A percentile compares a stretch with the other conserved stretches of the same genome.
Conservation (phyloP, 2,329 filamentous ascomycete genomes). For the Talaromyces sp. region DNA sequence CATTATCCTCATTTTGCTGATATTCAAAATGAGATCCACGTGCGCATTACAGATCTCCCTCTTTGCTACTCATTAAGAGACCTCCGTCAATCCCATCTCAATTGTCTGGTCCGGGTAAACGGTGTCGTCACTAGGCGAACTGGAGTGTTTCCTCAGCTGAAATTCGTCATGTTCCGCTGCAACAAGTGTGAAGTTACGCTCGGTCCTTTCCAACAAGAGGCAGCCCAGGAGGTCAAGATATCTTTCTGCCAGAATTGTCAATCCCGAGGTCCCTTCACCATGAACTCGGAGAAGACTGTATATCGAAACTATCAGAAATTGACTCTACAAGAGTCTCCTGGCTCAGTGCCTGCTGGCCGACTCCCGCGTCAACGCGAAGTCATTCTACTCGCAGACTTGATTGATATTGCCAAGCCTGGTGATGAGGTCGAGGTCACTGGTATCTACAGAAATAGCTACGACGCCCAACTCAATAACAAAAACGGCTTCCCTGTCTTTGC, state of each 20-base stretch:
- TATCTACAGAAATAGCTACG: slow-evolving; percentile 97
- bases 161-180: slow-evolving; percentile 98
- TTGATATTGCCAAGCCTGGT: slow-evolving; percentile 92
- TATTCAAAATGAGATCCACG: slow-evolving; percentile 96
- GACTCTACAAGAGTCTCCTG: slow-evolving; percentile 93
- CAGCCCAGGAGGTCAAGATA: slow-evolving; percentile 92
- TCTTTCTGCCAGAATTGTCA: slow-evolving; percentile 96
- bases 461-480: slow-evolving; percentile 95
- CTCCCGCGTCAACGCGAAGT: slow-evolving; percentile 91
- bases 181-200: slow-evolving; percentile 87
- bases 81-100: slow-evolving; percentile 89
- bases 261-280: slow-evolving; percentile 85
- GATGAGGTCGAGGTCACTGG: slow-evolving; percentile 97
- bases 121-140: slow-evolving; percentile 92
- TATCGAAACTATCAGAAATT: slow-evolving; percentile 99
- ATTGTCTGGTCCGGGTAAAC: slow-evolving; percentile 89
- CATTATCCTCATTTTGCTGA: slow-evolving; percentile 97
- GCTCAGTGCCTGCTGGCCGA: slow-evolving; percentile 92
- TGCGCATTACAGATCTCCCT: slow-evolving; percentile 91
- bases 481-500: slow-evolving; percentile 98
- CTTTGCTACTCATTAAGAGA: slow-evolving; percentile 94
- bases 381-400: slow-evolving; percentile 92
- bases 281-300: slow-evolving; percentile 96
- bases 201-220: slow-evolving; percentile 96
- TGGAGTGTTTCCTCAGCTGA: slow-evolving; percentile 95